Conservation (phyloP, 2,329 filamentous ascomycete species). For the Aspergillus sp. region DNA sequence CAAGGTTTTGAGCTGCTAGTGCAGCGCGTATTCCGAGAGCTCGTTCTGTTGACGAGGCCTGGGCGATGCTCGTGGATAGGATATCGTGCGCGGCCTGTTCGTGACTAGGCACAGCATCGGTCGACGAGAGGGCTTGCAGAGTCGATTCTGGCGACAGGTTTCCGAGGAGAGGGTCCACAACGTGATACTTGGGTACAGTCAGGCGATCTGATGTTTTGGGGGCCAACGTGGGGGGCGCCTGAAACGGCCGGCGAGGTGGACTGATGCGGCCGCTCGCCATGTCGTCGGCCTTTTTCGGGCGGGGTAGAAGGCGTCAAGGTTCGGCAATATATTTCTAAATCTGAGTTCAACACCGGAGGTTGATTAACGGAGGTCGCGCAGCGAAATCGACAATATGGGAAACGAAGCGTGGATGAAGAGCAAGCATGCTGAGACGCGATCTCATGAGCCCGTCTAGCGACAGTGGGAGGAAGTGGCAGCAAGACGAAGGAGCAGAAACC, state of each 20-base stretch:
- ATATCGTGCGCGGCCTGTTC: conserved; percentile 40
- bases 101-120: conserved; percentile 41
- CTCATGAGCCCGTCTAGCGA: conserved; percentile 15
- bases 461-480: conserved; percentile 6
- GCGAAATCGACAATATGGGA: conserved; percentile 25
- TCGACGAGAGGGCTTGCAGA: conserved; percentile 49
- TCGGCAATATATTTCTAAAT: not conserved
- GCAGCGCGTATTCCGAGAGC: conserved; percentile 61
- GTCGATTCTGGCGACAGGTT: conserved; percentile 57
- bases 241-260: conserved; percentile 30
- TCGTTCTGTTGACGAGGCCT: conserved; percentile 57
- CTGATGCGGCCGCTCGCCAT: conserved; percentile 34
- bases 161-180: conserved; percentile 50
- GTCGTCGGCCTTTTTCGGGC: conserved; percentile 15
- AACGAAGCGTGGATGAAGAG: conserved; percentile 30
- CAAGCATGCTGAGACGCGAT: conserved; percentile 38
- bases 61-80: conserved; percentile 52
- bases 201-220: conserved; percentile 41
- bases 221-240: conserved; percentile 31
- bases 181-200: conserved; percentile 35
- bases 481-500: not conserved
- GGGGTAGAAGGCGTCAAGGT: not conserved
- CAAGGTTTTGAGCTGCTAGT: conserved; percentile 57
- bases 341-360: conserved; percentile 19
- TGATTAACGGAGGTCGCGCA: conserved; percentile 30